Evolutionary conservation across 1,139 yeast genomes (phyloP).

Genomic region (Debaryomyces sp.): DNA sequence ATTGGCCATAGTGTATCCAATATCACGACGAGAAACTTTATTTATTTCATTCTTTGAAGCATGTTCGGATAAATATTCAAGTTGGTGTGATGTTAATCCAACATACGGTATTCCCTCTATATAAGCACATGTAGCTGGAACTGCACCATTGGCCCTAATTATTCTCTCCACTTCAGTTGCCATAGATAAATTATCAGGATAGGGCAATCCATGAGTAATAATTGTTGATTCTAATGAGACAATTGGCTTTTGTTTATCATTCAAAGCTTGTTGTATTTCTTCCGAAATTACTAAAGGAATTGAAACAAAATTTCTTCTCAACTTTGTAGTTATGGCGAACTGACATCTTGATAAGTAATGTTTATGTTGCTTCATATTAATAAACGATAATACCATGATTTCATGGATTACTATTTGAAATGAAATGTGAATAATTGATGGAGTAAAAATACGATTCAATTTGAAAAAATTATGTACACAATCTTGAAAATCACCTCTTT

Average conservation of each 20-base stretch:
- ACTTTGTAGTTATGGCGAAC: not conserved
- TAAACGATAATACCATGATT: not conserved
- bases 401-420: not conserved
- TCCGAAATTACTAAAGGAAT: constrained; percentile 43
- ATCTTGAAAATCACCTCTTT: not conserved
- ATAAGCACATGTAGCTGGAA: constrained; percentile 88
- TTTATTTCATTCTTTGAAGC: constrained; percentile 33
- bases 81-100: constrained; percentile 55
- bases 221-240: constrained; percentile 87
- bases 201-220: constrained; percentile 88
- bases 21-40: constrained; percentile 82
- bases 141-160: constrained; percentile 64
- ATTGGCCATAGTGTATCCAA: constrained; percentile 71
- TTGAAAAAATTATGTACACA: not conserved
- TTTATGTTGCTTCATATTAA: not conserved
- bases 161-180: constrained; percentile 67
- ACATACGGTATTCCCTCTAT: constrained; percentile 70
- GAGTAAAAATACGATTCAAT: not conserved
- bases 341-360: not conserved
- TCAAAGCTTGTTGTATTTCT: constrained; percentile 65
- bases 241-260: constrained; percentile 54
- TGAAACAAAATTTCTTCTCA: not conserved
- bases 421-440: not conserved
- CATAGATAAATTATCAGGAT: constrained; percentile 73
- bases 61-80: constrained; percentile 52